These are phyloP conservation scores for Leucogyrophana mollusca DNA, from an alignment of 768 basidiomycete genomes.

Conservation along the genomic window DNA sequence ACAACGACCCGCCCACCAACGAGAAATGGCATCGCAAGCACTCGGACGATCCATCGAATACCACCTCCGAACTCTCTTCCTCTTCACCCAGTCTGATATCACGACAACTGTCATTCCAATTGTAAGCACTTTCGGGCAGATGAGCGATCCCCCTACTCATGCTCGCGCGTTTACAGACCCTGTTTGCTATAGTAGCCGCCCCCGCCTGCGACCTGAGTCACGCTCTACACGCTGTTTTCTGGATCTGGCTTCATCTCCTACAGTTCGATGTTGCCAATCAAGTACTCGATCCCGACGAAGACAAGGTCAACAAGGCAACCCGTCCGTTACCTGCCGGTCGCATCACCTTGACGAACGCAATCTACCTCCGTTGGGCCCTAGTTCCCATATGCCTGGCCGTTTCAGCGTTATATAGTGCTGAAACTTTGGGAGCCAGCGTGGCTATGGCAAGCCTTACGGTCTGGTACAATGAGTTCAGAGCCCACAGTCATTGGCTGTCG, in stretches of 20 bases:
- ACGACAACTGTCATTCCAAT: conserved; percentile 15
- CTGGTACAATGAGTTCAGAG: conserved; percentile 39
- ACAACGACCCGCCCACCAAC: too few relatives aligned
- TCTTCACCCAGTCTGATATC: conserved; percentile 22
- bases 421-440: conserved; percentile 32
- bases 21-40: too few relatives aligned
- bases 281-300: conserved; percentile 35
- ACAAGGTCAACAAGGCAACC: conserved; percentile 38
- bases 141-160: too few relatives aligned
- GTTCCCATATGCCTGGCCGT: conserved; percentile 28
- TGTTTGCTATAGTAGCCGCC: conserved; percentile 27
- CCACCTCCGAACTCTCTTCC: conserved; percentile 11
- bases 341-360: conserved; percentile 31
- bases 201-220: conserved; percentile 12
- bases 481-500: conserved; percentile 24
- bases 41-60: too few relatives aligned
- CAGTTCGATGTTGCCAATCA: conserved; percentile 41
- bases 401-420: conserved; percentile 29
- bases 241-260: conserved; percentile 45
- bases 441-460: conserved; percentile 22
- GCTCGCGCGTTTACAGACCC: conserved; percentile 21
- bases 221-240: conserved; percentile 26
- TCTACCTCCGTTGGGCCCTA: conserved; percentile 33
- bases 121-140: conserved; percentile 7
- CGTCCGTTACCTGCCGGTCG: conserved; percentile 42